Percentiles rank a stretch among this genome's conserved stretches.
Conservation (phyloP, 768 basidiomycete genomes). For the Brasilioporus rufonigricans region DNA sequence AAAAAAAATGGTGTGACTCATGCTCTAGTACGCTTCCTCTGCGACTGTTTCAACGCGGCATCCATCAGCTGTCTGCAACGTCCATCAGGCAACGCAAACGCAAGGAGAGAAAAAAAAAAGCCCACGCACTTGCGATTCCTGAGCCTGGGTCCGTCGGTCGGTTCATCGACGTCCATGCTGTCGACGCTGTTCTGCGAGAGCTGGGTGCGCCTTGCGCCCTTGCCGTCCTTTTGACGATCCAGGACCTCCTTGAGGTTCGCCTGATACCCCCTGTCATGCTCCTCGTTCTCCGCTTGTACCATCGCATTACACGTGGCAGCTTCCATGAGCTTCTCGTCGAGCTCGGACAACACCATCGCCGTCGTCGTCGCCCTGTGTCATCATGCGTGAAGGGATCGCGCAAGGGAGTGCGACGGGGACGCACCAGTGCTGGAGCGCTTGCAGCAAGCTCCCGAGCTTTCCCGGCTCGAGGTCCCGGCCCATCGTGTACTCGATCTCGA, state of each 20-base stretch:
- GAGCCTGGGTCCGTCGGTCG: conserved; percentile 40
- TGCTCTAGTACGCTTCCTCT: conserved; percentile 59
- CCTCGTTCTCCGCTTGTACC: conserved; percentile 42
- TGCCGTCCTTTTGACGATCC: conserved; percentile 62
- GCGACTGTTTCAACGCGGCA: conserved; percentile 43
- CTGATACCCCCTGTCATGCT: conserved; percentile 56
- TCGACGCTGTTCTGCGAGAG: conserved; percentile 25
- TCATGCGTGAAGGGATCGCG: conserved; percentile 1
- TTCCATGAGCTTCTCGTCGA: conserved; percentile 68
- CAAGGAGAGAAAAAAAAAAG: not conserved
- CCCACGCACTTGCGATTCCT: conserved; percentile 68
- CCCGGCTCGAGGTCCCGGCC: conserved; percentile 88
- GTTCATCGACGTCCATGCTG: conserved; percentile 70
- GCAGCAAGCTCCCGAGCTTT: conserved; percentile 57
- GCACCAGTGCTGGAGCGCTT: conserved; percentile 66
- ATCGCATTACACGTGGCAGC: conserved; percentile 46
- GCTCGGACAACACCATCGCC: conserved; percentile 62
- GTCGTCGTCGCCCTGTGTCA: conserved; percentile 65
- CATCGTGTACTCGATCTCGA: conserved; percentile 91
- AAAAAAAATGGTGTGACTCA: conserved; percentile 20
- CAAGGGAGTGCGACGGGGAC: conserved; percentile 18
- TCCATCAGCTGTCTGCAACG: conserved; percentile 35
- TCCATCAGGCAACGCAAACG: not conserved
- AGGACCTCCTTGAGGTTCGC: conserved; percentile 55
- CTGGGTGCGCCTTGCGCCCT: conserved; percentile 33